Evolutionary conservation across 176 grass and related monocot genomes (phyloP), one percentile per base, ranked within the genome.

Genomic region (Aegilops umbellulata): DNA sequence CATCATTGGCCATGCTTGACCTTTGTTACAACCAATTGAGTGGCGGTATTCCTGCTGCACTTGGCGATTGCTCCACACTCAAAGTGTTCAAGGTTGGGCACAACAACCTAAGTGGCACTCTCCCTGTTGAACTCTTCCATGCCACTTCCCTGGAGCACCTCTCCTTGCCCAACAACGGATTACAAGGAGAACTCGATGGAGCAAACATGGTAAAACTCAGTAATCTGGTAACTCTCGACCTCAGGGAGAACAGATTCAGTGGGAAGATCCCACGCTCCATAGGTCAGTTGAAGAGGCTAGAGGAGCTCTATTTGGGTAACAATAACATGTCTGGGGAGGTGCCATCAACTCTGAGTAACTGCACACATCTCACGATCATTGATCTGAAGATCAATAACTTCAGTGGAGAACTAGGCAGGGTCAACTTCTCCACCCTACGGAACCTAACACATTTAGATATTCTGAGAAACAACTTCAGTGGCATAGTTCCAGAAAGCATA

Each of bases 1-100:
- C 8, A 3, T 57, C 51, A 20, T 23, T 85, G 10, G 7, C 22
- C 32, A 1, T 38, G 23, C 72, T 85, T 5, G 83, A 85, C 20
- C 83, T 85, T 41, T 85, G 35, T 11, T 23, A 69, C 71, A 85
- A 78, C 83, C 57, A 44, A 65, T 35, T 86, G 7, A 32, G 60
- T 8, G 73, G 73, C 25, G 30, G 31, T 13, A 22, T 67, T 9
- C 36, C 32, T 19, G 17, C 36, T 13, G 83, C 20, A 24, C 39
- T 85, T 16, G 58, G 41, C 2, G 24, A 36, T 62, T 85, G 83
- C 73, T 35, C 38, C 19, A 34, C 11, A 7, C 72, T 85, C 27
- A 49, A 22, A 57, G 6, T 57, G 51, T 20, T 57, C 74, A 36
- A 57, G 41, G 72, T 31, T 8, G 70, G 83, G 10, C 12, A 25